Conservation (phyloP, 1,284 basidiomycete genomes). For the Phlebopus sp. region DNA sequence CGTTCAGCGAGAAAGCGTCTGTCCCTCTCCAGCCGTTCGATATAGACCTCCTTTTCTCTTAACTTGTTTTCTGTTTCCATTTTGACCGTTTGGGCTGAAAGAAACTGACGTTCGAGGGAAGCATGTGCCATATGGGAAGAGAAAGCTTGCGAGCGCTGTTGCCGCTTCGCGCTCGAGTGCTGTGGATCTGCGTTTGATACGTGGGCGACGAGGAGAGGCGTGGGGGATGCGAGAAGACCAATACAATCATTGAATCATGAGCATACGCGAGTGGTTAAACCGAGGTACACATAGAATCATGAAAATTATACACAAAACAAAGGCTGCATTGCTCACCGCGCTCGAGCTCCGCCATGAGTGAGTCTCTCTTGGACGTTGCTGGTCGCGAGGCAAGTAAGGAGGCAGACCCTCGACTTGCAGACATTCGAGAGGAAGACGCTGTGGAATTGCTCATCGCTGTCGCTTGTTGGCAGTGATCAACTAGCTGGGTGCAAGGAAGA, state of each 20-base stretch:
- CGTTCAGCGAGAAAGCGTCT: constrained; percentile 58
- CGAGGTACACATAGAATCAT: not conserved
- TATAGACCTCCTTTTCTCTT: constrained; percentile 56
- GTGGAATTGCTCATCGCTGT: constrained; percentile 10
- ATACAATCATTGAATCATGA: too few relatives aligned
- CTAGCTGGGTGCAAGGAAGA: too few relatives aligned
- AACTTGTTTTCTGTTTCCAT: constrained; percentile 62
- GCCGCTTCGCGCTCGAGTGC: constrained; percentile 57
- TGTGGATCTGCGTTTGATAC: constrained; percentile 48
- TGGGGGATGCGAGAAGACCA: constrained; percentile 7
- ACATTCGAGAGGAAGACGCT: constrained; percentile 20
- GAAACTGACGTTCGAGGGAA: constrained; percentile 59
- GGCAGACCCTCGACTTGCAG: constrained; percentile 11
- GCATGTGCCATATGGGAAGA: constrained; percentile 56
- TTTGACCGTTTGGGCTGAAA: constrained; percentile 54
- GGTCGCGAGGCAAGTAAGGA: constrained; percentile 17
- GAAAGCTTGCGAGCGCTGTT: constrained; percentile 58
- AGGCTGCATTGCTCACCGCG: constrained; percentile 42
- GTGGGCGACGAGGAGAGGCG: constrained; percentile 5
- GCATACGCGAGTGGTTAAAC: not conserved
- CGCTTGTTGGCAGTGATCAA: too few relatives aligned
- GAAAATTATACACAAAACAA: not conserved
- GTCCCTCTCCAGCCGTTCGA: constrained; percentile 62
- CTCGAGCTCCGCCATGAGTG: constrained; percentile 63
- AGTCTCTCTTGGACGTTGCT: constrained; percentile 50